Evolutionary conservation across 495 filamentous ascomycete species (phyloP), one percentile per base, ranked within the genome.

Genomic region (Alectoria sarmentosa): DNA sequence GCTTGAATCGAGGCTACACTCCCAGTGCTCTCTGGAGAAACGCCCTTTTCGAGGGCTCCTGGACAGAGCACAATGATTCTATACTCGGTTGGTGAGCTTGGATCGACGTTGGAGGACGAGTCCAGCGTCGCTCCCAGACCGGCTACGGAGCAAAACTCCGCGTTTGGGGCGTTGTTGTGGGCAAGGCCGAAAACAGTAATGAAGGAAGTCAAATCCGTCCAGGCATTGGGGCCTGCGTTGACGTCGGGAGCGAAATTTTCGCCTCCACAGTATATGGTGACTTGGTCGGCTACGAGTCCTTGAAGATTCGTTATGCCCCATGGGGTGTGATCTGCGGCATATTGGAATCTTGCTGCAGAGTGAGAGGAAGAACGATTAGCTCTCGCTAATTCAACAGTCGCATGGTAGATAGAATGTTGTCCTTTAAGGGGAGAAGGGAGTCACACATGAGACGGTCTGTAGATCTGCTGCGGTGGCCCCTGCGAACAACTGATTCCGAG

Each of bases 51-150:
- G 21, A 23, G 44, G 44, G 44, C 5, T 48, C 44, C 44, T 48
- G 44, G 44, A 48, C 44, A 48, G 44, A 48, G 44, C 44, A 48
- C 44, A 48, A 23, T 48, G 21, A 48, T 23, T 48, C n/a, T 48
- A 23, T 48, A 48, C 3, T 23, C n/a, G 21, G 44, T 48, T 48
- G 21, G 44, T 4, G 44, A 48, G 44, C 21, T 48, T n/a, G 44
- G 21, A 48, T 48, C 44, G 44, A 48, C 44, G 44, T 48, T 48
- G 44, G n/a, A 23, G 44, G 44, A 48, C 19, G 44, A 48, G 44
- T 48, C 21, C 44, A 48, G 44, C 44, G 44, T 48, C 44, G n/a
- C n/a, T 48, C 44, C 44, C n/a, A 48, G 44, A 6, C 44, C 44
- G 19, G 44, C 19, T 48, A 48, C n/a, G 44, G 21, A 23, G 21